Evolutionary conservation across 2,329 filamentous ascomycete species (phyloP).

Genomic region (Trichoderma citrinoviride): DNA sequence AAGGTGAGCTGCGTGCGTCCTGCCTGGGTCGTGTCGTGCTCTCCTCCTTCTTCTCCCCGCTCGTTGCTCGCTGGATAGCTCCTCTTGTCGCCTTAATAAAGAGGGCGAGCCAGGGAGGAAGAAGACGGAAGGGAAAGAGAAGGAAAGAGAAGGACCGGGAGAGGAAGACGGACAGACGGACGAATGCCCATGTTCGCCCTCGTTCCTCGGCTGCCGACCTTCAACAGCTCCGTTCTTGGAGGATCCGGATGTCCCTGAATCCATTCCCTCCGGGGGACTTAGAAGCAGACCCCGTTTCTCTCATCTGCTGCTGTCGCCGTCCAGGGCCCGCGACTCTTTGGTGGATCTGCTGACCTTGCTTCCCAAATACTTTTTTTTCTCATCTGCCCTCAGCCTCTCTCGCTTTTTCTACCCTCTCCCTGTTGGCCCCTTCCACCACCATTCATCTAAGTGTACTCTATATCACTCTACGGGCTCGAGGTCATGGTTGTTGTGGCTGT

Average conservation of each 20-base stretch:
- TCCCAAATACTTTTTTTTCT: conserved; percentile 3
- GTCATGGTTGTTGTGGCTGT: conserved; percentile 19
- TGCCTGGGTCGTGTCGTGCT: conserved; percentile 3
- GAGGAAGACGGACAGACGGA: background rate
- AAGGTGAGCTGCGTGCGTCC: background rate
- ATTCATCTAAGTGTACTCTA: background rate
- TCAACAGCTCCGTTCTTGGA: conserved; percentile 6
- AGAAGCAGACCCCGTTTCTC: conserved; percentile 13
- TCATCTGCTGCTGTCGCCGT: conserved; percentile 10
- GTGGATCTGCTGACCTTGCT: conserved; percentile 18
- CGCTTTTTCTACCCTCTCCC: background rate
- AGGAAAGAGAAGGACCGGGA: background rate
- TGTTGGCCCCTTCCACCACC: conserved; percentile 1
- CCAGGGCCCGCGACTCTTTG: conserved; percentile 10
- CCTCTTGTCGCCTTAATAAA: conserved; percentile 3
- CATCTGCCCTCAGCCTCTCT: background rate
- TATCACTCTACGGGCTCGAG: background rate
- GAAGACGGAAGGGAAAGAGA: background rate
- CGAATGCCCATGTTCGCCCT: background rate
- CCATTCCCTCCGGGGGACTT: conserved; percentile 8
- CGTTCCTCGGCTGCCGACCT: conserved; percentile 5
- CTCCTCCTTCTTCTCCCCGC: conserved; percentile 15
- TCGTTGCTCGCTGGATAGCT: conserved; percentile 20
- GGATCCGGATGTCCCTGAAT: conserved; percentile 6
- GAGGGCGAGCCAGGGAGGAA: too few species aligned